Base-by-base conservation (phyloP, 176 grass and related monocot species). In the Ampelocalamus luodianensis region DNA sequence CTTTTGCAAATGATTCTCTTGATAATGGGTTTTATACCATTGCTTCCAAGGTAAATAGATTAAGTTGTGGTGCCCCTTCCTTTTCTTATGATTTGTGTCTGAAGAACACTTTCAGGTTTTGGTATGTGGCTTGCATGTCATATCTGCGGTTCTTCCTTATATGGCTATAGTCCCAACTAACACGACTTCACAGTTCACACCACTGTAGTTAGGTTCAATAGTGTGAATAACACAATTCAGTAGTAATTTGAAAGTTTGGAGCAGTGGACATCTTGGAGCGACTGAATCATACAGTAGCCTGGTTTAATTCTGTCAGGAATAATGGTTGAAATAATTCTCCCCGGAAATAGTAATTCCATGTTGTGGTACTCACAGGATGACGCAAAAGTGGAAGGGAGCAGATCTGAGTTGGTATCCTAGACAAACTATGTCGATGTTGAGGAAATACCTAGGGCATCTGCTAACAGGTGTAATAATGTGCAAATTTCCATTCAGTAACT, bases 21-120 rank as follows among this genome's bases (percentile, higher is more conserved):
- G 73, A 93, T 74, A 98, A 95, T 89, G 91, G 91, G 5, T 95
- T 95, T 73, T 98, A 95, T 62, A 66, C 89, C 59, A 83, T 95
- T 77, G 85, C 96, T 45, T 83, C 90, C 68, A 93, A 90, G 96
- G 93, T 92, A 23, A 5, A 24, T 82, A 0, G 0, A 16, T 75
- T 72, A 0, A 9, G 16, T 29, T 66, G 15, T 45, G 24, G 20
- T 53, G 37, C 16, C 55, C 22, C 22, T 63, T 42, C 20, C 59
- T 72, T 67, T 14, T 82, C 14, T 58, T 22, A 49, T 66, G 6
- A 22, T 74, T 56, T 16, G 51, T 44, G 53, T 27, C 40, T 59
- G 17, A 34, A 59, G 14, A 71, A 6, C 37, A 23, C 29, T 20
- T 68, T 8, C 29, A 53, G 29, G 24, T 67, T 8, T 16, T 38